A percentile compares a stretch with the other conserved stretches of the same genome.
These are phyloP conservation scores for Beauveria medogensis DNA, from an alignment of 2,329 filamentous ascomycete species.

Conservation along the genomic window DNA sequence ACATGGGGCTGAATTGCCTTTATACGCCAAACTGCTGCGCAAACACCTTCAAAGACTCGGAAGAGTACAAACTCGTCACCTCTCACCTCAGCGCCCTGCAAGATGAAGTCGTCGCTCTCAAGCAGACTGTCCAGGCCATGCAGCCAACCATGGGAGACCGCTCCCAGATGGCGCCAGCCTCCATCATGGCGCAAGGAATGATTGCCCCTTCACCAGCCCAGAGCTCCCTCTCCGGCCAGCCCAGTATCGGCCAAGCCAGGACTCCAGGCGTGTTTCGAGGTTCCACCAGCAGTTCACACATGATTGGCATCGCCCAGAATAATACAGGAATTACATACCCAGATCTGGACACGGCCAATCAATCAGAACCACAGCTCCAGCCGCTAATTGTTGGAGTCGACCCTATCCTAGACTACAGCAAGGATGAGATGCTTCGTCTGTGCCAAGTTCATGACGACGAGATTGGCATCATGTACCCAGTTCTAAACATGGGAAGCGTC, in stretches of 20 bases:
- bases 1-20: constrained; percentile 57
- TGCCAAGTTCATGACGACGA: constrained; percentile 82
- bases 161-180: constrained; percentile 31
- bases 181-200: constrained; percentile 25
- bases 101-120: constrained; percentile 74
- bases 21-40: constrained; percentile 60
- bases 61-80: constrained; percentile 80
- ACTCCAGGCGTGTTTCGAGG: constrained; percentile 66
- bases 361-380: constrained; percentile 20
- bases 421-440: constrained; percentile 72
- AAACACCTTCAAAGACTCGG: constrained; percentile 83
- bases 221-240: constrained; percentile 30
- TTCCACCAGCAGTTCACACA: constrained; percentile 78
- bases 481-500: constrained; percentile 65
- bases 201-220: constrained; percentile 32
- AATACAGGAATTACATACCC: constrained; percentile 70
- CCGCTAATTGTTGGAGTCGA: constrained; percentile 36
- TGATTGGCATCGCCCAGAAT: constrained; percentile 77
- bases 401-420: constrained; percentile 70
- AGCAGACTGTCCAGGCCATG: constrained; percentile 61
- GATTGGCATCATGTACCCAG: constrained; percentile 85
- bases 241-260: constrained; percentile 34
- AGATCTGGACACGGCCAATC: constrained; percentile 54
- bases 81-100: constrained; percentile 67
- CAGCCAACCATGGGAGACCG: constrained; percentile 39